Evolutionary conservation across 805 yeast species (phyloP), one percentile per base, ranked within the genome.

Genomic region (Ogataea pilisensis): DNA sequence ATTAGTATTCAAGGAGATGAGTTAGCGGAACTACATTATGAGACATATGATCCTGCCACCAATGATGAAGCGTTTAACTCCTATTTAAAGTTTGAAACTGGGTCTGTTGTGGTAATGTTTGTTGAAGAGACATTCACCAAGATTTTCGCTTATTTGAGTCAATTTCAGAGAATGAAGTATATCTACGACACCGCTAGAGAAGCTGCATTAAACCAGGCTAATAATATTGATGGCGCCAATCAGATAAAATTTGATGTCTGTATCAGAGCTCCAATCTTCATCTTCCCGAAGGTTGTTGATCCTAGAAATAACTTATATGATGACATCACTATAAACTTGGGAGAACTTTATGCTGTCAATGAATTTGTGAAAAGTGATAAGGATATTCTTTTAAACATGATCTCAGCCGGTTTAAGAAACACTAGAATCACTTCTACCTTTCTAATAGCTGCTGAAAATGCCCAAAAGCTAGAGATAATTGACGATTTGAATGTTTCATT

Each of bases 111-210:
- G 42, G 63, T 93, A 5, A 85, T 81, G 57, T 85, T 90, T 56
- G 80, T 88, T 16, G 96, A 91, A 52, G 84, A 80, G 44, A 84
- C 97, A 0, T 72, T 89, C 43, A 72, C 80, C 26, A 75, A 81
- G 48, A 73, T 95, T 9, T 54, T 83, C 24, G 69, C 73, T 9
- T 91, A 79, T 53, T 65, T 88, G 52, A 77, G 77, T 48, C 84
- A 83, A 50, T 85, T 95, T 54, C 82, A 79, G 43, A 75, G 75
- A 50, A 87, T 91, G 95, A 93, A 93, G 61, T 77, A 76, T 4
- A 70, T 90, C n/a, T 95, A 85, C 60, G 99, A 93, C 54, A 68
- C 75, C 17, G 95, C 98, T 0, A 75, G 98, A 43, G 87, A 83
- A 53, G 86, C 89, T 9, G 96, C 98, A 0, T 75, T 88, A 50